phyloP scores from a whole-genome alignment of 2,329 filamentous ascomycete genomes.

The Phialophora expanda region DNA sequence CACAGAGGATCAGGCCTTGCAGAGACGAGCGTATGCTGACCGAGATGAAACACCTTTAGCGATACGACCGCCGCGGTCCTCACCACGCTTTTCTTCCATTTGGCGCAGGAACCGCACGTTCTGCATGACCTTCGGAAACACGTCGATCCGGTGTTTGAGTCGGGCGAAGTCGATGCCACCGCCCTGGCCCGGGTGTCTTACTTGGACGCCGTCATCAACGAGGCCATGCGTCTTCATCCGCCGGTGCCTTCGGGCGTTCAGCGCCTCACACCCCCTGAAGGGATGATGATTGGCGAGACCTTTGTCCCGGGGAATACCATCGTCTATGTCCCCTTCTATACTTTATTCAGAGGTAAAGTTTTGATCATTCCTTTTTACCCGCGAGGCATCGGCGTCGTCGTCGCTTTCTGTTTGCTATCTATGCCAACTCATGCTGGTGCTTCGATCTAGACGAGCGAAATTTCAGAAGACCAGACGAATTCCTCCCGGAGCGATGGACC shows the following conservation, averaged over 20 bases:
- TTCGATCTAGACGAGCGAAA: constrained; percentile 44
- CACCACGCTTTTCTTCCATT: background rate
- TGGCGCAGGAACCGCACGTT: background rate
- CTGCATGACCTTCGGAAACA: background rate
- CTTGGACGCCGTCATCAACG: constrained; percentile 50
- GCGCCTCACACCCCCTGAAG: constrained; percentile 47
- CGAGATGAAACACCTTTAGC: background rate
- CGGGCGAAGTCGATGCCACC: too few species aligned
- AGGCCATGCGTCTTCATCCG: constrained; percentile 50
- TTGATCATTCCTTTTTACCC: too few species aligned
- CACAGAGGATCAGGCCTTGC: too few species aligned
- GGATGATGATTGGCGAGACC: constrained; percentile 41
- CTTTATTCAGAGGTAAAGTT: background rate
- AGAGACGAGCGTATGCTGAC: too few species aligned
- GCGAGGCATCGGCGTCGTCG: too few species aligned
- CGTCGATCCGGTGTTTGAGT: too few species aligned
- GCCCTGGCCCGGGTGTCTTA: background rate
- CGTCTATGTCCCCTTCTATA: constrained; percentile 11
- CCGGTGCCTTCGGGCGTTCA: constrained; percentile 46
- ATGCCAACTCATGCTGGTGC: background rate
- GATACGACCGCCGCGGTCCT: constrained; percentile 6
- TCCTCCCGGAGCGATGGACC: constrained; percentile 50
- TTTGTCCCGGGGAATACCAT: constrained; percentile 43
- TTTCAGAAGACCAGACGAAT: constrained; percentile 38
- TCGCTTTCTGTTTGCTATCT: too few species aligned